Conservation (phyloP, 495 filamentous ascomycete species). For the Terfezia boudieri region DNA sequence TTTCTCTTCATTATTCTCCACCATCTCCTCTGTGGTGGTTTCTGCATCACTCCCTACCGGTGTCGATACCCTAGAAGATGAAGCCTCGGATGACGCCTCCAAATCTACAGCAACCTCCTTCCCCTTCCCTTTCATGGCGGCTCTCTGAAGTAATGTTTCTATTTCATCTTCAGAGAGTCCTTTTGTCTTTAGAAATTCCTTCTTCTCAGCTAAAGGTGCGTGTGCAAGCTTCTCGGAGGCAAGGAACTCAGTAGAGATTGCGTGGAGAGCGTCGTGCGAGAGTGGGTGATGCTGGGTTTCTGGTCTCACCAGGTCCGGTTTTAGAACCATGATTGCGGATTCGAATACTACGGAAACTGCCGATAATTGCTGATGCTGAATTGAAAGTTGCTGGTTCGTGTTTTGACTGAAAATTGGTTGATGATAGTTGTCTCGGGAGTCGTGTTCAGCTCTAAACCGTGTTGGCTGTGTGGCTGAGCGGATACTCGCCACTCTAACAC, state of each 20-base stretch:
- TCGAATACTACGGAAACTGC: too few species aligned
- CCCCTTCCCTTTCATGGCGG: conserved; percentile 1
- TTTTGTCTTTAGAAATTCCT: conserved; percentile 58
- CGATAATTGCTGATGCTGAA: too few species aligned
- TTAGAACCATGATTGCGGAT: too few species aligned
- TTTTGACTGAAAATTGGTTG: too few species aligned
- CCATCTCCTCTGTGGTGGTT: not conserved
- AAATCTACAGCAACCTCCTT: conserved; percentile 19
- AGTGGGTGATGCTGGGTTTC: not conserved
- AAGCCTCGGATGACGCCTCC: not conserved
- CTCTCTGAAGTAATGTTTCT: conserved; percentile 33
- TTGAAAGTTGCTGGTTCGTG: too few species aligned
- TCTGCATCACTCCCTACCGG: not conserved
- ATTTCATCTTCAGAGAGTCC: conserved; percentile 48
- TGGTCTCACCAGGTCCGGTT: too few species aligned
- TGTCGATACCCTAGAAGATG: too few species aligned
- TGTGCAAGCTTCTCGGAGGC: conserved; percentile 51
- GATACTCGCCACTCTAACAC: too few species aligned
- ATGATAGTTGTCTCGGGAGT: too few species aligned
- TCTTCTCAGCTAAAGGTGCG: conserved; percentile 47
- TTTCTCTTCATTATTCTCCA: not conserved
- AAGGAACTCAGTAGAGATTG: conserved; percentile 60
- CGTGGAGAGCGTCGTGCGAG: conserved; percentile 29
- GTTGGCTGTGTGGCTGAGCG: too few species aligned
- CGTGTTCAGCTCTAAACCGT: too few species aligned